Conservation (phyloP, 768 basidiomycete species). For the Tulasnella sp. region DNA sequence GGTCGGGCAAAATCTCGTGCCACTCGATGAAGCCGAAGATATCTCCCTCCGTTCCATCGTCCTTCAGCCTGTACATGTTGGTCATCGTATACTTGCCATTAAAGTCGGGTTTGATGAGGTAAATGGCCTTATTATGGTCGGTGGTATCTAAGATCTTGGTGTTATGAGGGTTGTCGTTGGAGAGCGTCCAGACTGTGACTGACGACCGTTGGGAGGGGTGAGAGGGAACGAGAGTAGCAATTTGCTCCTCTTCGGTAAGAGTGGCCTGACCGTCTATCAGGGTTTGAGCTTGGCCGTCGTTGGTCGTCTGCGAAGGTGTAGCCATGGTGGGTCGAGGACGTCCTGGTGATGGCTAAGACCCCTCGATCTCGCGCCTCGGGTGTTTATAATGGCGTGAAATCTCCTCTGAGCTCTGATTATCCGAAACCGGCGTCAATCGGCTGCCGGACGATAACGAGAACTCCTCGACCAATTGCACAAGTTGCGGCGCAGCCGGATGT, state of each 20-base stretch:
- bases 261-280: not conserved
- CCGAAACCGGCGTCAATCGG: not conserved
- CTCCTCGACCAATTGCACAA: not conserved
- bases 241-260: not conserved
- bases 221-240: constrained; percentile 21
- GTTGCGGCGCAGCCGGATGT: not conserved
- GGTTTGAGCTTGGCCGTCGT: not conserved
- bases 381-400: not conserved
- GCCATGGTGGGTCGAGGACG: not conserved
- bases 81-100: constrained; percentile 25
- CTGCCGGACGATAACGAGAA: not conserved
- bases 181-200: constrained; percentile 12
- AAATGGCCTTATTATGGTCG: not conserved
- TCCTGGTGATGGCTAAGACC: not conserved
- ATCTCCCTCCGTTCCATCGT: constrained; percentile 13
- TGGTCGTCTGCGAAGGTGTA: not conserved
- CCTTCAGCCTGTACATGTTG: constrained; percentile 9
- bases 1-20: constrained; percentile 19
- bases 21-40: constrained; percentile 22
- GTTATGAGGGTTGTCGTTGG: constrained; percentile 25
- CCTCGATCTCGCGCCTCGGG: not conserved
- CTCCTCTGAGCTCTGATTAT: not conserved
- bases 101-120: constrained; percentile 21
- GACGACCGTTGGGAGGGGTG: constrained; percentile 3
- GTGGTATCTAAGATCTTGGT: constrained; percentile 17